phyloP scores from a whole-genome alignment of 169 alveolate genomes.

The Theileria sp. region DNA sequence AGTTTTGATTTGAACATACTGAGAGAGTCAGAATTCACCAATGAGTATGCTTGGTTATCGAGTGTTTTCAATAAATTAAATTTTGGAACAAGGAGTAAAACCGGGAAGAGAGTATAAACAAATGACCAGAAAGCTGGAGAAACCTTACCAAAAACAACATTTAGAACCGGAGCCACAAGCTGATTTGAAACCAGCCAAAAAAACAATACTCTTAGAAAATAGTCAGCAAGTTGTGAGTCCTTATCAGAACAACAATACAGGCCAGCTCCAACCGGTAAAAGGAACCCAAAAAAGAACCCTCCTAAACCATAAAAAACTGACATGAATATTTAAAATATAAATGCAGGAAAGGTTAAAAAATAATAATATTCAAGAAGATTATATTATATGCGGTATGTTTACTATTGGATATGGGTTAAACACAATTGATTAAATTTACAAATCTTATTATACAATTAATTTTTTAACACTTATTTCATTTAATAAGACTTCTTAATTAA shows the following conservation, averaged over 20 bases:
- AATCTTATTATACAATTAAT: no score
- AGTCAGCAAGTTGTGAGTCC: slow-evolving; percentile 43
- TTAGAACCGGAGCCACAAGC: slow-evolving; percentile 41
- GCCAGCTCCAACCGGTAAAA: slow-evolving; percentile 51
- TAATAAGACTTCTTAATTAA: not conserved
- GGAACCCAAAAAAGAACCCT: slow-evolving; percentile 58
- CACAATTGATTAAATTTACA: not conserved
- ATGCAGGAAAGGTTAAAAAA: not conserved
- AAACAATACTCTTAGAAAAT: slow-evolving; percentile 42
- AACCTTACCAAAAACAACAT: slow-evolving; percentile 12
- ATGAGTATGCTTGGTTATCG: slow-evolving; percentile 30
- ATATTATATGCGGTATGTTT: not conserved
- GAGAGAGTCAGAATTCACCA: slow-evolving; percentile 12
- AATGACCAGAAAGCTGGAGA: slow-evolving; percentile 55
- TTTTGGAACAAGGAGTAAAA: slow-evolving; percentile 40
- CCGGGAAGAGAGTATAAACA: slow-evolving; percentile 33
- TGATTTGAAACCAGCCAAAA: slow-evolving; percentile 44
- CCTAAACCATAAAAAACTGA: slow-evolving; percentile 29
- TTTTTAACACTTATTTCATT: not conserved
- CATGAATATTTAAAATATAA: slow-evolving; percentile 10
- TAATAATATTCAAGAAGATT: not conserved
- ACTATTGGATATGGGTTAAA: not conserved
- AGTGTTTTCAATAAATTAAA: slow-evolving; percentile 19
- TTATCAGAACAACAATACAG: slow-evolving; percentile 44
- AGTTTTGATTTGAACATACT: not conserved